These are phyloP conservation scores for Conringia planisiliqua DNA, from an alignment of 345 rosid species.

Conservation along the genomic window DNA sequence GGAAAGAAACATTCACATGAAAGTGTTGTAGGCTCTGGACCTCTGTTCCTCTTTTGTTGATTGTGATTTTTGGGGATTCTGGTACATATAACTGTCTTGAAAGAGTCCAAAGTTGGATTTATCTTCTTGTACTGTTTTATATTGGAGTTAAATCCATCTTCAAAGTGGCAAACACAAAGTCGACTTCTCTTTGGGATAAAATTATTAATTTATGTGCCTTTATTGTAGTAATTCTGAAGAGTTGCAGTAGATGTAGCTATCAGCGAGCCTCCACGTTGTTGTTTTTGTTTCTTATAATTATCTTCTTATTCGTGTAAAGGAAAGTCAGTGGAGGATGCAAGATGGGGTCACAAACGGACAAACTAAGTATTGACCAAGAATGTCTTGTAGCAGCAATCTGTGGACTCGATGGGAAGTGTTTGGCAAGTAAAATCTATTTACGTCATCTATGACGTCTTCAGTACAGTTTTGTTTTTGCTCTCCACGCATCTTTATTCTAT, in stretches of 20 bases:
- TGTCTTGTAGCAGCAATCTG: conserved; percentile 4
- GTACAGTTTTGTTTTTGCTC: not conserved
- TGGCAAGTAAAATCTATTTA: conserved; percentile 4
- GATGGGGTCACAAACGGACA: conserved; percentile 19
- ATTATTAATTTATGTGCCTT: not conserved
- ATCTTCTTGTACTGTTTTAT: not conserved
- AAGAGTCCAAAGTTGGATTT: not conserved
- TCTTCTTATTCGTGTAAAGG: not conserved
- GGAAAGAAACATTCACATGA: conserved; percentile 18
- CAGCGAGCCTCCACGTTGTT: conserved; percentile 8
- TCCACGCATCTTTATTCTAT: conserved; percentile 11
- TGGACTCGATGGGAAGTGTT: conserved; percentile 5
- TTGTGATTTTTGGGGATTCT: not conserved
- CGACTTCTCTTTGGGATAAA: not conserved
- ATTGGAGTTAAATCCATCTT: not conserved
- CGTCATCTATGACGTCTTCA: conserved; percentile 27
- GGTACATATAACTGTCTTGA: not conserved
- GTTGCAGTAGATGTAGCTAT: conserved; percentile 1
- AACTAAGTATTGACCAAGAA: conserved; percentile 4
- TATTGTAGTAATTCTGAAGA: not conserved
- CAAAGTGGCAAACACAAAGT: not conserved
- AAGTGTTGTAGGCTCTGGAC: not conserved
- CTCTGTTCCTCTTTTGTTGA: not conserved
- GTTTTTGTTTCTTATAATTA: not conserved
- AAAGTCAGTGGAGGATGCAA: not conserved